Evolutionary conservation across 352 stramenopile genomes (phyloP), one percentile per base, ranked within the genome.

Genomic region (Phytophthora citrophthora): DNA sequence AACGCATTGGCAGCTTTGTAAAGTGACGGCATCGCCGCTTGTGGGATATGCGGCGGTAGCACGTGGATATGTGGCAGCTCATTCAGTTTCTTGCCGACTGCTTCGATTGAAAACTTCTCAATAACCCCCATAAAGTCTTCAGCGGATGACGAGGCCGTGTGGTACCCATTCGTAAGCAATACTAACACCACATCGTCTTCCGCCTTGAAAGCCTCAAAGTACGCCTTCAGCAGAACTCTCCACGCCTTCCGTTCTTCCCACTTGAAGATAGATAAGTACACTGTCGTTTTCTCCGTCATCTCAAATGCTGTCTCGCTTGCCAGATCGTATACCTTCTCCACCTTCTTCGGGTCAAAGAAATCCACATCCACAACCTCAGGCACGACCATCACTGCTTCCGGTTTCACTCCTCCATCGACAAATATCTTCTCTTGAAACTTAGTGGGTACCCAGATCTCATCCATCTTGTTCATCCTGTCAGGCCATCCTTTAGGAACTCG

Each of bases 191-290:
- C 89, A 54, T 90, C 64, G 54, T 93, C 85, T 5, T 64, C 41
- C 13, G 20, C 54, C 0, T 54, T 18, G 50, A 98, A 98, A 2
- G 78, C 76, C 20, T 84, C 55, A 20, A 96, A 94, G 50, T 97
- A 98, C 13, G 84, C 89, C 16, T 68, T 79, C 1, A 98, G 57
- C 40, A 98, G 68, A 43, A 98, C 71, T 40, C 90, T 86, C 85
- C 89, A 97, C 15, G 81, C 94, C 53, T 98, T 98, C 45, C 94
- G 77, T 40, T 93, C 76, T 60, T 98, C 94, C 86, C 91, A 98
- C 70, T 98, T 98, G 75, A 98, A 98, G 50, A 98, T 81, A 16
- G 88, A 97, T 20, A 98, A 70, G 41, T 95, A 98, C n/a, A 96
- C 80, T 0, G 76, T 89, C 7, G 86, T 93, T 20, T 68, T 46